These are phyloP conservation scores for Furcasterigmium sp. DNA, from an alignment of 2,329 filamentous ascomycete species.

Conservation along the genomic window DNA sequence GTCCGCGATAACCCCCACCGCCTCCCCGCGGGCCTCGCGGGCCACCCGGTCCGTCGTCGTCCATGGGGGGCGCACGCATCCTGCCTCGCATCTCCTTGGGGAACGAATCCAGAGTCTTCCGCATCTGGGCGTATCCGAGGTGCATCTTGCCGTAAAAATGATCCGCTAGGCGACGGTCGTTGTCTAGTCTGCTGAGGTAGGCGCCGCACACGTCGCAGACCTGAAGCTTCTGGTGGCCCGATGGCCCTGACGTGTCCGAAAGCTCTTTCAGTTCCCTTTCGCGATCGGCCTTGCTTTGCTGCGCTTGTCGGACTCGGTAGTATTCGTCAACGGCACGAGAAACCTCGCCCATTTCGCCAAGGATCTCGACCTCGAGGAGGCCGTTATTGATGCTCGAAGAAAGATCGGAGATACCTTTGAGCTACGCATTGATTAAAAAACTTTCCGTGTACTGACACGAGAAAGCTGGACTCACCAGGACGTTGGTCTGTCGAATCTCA, in stretches of 20 bases:
- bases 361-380: slow-evolving; percentile 77
- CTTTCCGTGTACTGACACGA: not conserved
- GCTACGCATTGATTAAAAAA: slow-evolving; percentile 32
- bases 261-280: slow-evolving; percentile 87
- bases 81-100: slow-evolving; percentile 80
- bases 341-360: slow-evolving; percentile 78
- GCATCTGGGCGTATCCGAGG: slow-evolving; percentile 95
- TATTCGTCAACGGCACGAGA: slow-evolving; percentile 81
- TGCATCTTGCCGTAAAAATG: slow-evolving; percentile 99
- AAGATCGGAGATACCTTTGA: slow-evolving; percentile 83
- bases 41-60: slow-evolving; percentile 38
- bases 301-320: slow-evolving; percentile 76
- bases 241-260: slow-evolving; percentile 86
- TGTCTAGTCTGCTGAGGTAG: slow-evolving; percentile 87
- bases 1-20: slow-evolving; percentile 47
- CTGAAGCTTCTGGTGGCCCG: slow-evolving; percentile 94
- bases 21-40: slow-evolving; percentile 43
- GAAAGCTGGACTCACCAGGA: slow-evolving; percentile 45
- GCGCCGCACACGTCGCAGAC: slow-evolving; percentile 98
- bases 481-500: slow-evolving; percentile 93
- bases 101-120: slow-evolving; percentile 84
- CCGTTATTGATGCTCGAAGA: slow-evolving; percentile 73
- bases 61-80: slow-evolving; percentile 52
- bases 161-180: slow-evolving; percentile 87
- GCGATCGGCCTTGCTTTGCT: slow-evolving; percentile 73